Percentiles rank a stretch among this genome's conserved stretches.
These are phyloP conservation scores for Eutypa lata DNA, from an alignment of 2,329 filamentous ascomycete species.

Conservation along the genomic window DNA sequence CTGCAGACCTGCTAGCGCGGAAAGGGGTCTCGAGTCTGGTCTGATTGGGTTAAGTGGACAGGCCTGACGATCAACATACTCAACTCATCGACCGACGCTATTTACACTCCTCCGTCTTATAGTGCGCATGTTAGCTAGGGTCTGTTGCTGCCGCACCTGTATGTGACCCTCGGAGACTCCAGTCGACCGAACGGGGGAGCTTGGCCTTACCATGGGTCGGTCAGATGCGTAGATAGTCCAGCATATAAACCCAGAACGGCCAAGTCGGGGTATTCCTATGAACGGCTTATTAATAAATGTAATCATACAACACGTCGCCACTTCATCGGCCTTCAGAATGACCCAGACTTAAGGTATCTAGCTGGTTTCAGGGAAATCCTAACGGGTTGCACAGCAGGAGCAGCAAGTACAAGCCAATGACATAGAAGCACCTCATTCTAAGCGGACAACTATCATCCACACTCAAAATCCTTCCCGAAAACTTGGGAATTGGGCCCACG, in stretches of 20 bases:
- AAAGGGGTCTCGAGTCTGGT: conserved; percentile 23
- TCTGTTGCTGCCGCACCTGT: not conserved
- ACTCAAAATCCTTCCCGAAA: conserved; percentile 10
- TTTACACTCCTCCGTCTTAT: conserved; percentile 15
- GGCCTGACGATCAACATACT: conserved; percentile 18
- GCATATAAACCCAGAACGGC: not conserved
- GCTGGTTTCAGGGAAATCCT: conserved; percentile 18
- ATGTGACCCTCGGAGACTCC: not conserved
- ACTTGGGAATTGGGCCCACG: conserved; percentile 4
- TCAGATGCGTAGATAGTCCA: not conserved
- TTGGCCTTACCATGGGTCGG: not conserved
- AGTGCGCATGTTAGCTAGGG: conserved; percentile 1
- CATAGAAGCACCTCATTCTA: conserved; percentile 18
- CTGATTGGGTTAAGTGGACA: conserved; percentile 27
- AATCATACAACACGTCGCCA: not conserved
- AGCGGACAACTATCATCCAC: not conserved
- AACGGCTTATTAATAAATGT: not conserved
- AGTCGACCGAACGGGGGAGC: not conserved
- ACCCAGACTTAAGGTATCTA: conserved; percentile 17
- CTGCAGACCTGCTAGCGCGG: conserved; percentile 15
- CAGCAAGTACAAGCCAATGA: conserved; percentile 21
- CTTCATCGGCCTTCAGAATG: not conserved
- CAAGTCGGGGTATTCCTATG: not conserved
- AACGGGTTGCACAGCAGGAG: conserved; percentile 16
- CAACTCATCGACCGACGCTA: conserved; percentile 15